Conservation (phyloP, 257 asterid genomes). For the Solanum virginianum region DNA sequence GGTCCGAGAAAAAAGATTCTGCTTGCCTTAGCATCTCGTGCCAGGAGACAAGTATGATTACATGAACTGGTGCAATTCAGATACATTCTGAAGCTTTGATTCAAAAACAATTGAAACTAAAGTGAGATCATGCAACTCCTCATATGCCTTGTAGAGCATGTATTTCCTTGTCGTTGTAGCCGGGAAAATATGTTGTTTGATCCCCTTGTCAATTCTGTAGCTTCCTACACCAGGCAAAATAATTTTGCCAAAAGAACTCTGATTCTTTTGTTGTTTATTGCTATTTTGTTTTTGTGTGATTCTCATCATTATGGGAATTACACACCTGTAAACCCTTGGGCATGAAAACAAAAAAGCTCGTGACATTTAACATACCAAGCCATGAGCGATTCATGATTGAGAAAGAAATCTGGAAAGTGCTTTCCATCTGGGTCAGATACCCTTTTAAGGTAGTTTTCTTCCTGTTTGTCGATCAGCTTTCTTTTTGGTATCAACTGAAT, state of each 20-base stretch:
- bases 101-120: neutral
- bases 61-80: neutral
- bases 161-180: neutral
- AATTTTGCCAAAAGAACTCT: neutral
- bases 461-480: neutral
- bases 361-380: neutral
- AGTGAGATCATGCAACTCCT: neutral
- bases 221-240: neutral
- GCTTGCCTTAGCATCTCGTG: slow-evolving; percentile 44
- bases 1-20: slow-evolving; percentile 92
- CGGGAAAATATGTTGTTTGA: neutral
- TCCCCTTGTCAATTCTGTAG: neutral
- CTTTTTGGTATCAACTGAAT: neutral
- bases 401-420: neutral
- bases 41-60: slow-evolving; percentile 34
- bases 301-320: neutral
- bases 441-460: neutral
- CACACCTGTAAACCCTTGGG: neutral
- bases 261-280: neutral
- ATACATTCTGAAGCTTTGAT: slow-evolving; percentile 2
- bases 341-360: neutral
- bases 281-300: neutral
- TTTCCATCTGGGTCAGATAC: neutral
- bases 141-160: neutral
- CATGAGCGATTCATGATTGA: neutral